Evolutionary conservation across 2,329 filamentous ascomycete species (phyloP), one percentile per base, ranked within the genome.

Genomic region (Aspergillus jensenii): DNA sequence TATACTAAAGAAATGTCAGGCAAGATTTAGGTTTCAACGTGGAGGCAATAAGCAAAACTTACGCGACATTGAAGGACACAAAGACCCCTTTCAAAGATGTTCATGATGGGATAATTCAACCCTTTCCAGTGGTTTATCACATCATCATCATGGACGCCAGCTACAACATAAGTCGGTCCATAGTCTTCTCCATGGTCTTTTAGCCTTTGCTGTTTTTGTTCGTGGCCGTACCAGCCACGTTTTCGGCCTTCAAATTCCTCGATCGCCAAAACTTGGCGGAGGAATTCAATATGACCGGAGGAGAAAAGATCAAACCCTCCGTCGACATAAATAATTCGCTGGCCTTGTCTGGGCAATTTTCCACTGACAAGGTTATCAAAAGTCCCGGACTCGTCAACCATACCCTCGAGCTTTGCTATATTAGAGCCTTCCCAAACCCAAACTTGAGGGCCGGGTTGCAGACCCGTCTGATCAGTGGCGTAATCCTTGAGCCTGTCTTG

Each of bases 81-180:
- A 21, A 99, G 86, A 2, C 93, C 93, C 43, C 95, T 89, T 80
- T 99, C 95, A 69, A 93, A 96, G 57, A 96, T 93, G 79, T 98
- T 99, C 95, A 99, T 99, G 78, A 99, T 98, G 25, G 95, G 95
- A 72, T 97, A 99, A 78, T 99, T 99, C 68, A 97, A 84, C 37
- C 95, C 93, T 78, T 98, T 98, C 90, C 92, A 96, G 68, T 89
- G 82, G 76, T 99, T 99, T 75, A 99, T 96, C 59, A 96, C 92
- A 63, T 89, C 87, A 73, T 99, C 95, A 68, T 96, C 90, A 76
- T 99, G 95, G 23, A 99, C 88, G 49, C 95, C 95, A 2, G 91
- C 93, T 44, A 98, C 86, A n/a, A 99, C 84, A 72, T 91, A 98
- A 6, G 87, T 89, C 0, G 92, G 91, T 0, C 85, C 82, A 69